Percentiles rank a stretch among this genome's conserved stretches.
These are phyloP conservation scores for Lactarius trivialis DNA, from an alignment of 768 basidiomycete genomes.

Conservation along the genomic window DNA sequence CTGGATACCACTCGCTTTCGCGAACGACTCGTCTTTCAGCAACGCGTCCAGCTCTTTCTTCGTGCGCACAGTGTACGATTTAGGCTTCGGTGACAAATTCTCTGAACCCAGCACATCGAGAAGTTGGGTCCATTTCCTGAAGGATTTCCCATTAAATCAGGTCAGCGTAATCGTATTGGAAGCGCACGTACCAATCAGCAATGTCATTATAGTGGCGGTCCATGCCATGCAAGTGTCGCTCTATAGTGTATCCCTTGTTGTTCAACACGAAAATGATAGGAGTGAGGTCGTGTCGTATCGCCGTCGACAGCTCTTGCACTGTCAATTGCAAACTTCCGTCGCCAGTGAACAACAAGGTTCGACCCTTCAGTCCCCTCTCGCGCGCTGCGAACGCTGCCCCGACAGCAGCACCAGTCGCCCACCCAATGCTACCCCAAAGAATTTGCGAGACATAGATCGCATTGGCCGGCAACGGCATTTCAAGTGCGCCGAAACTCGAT, in stretches of 20 bases:
- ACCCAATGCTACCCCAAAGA: slow-evolving; percentile 90
- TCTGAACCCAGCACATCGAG: slow-evolving; percentile 52
- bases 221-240: slow-evolving; percentile 67
- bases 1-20: slow-evolving; percentile 58
- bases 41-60: slow-evolving; percentile 63
- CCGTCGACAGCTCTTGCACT: slow-evolving; percentile 79
- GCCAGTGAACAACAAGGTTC: slow-evolving; percentile 81
- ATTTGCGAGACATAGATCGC: slow-evolving; percentile 67
- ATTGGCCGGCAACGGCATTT: slow-evolving; percentile 69
- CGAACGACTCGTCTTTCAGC: slow-evolving; percentile 58
- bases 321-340: slow-evolving; percentile 80
- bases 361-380: slow-evolving; percentile 46
- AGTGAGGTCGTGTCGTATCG: slow-evolving; percentile 63
- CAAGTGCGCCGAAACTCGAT: slow-evolving; percentile 78
- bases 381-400: slow-evolving; percentile 77
- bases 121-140: slow-evolving; percentile 58
- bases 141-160: not conserved
- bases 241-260: slow-evolving; percentile 83
- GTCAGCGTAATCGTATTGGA: not conserved
- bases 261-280: slow-evolving; percentile 84
- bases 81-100: slow-evolving; percentile 40
- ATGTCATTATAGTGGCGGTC: slow-evolving; percentile 82
- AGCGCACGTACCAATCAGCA: slow-evolving; percentile 47
- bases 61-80: slow-evolving; percentile 60
- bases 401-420: slow-evolving; percentile 71